These are phyloP conservation scores for Mallotus japonicus DNA, from an alignment of 441 rosid genomes.

Conservation along the genomic window DNA sequence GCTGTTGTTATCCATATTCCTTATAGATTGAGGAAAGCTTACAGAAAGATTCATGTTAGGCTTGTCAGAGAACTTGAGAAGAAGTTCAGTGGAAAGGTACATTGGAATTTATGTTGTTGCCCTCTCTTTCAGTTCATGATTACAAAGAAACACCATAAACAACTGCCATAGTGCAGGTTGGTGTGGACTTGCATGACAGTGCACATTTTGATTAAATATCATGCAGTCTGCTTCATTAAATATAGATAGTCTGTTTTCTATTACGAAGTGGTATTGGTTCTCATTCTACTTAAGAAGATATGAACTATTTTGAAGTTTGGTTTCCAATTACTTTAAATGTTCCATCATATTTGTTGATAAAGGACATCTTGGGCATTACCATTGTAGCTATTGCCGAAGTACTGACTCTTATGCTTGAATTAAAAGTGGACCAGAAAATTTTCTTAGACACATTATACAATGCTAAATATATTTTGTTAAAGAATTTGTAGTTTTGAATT, in stretches of 20 bases:
- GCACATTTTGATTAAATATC: too few relatives aligned
- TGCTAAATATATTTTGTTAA: too few relatives aligned
- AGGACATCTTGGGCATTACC: too few relatives aligned
- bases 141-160: too few relatives aligned
- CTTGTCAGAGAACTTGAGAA: conserved; percentile 86
- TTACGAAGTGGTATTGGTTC: too few relatives aligned
- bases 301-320: neutral
- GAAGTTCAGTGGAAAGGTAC: conserved; percentile 84
- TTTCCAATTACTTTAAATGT: neutral
- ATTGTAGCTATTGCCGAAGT: too few relatives aligned
- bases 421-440: too few relatives aligned
- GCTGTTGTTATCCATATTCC: conserved; percentile 71
- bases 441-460: too few relatives aligned
- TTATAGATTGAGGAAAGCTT: conserved; percentile 70
- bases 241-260: too few relatives aligned
- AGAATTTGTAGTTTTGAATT: too few relatives aligned
- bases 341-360: neutral
- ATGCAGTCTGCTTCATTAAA: too few relatives aligned
- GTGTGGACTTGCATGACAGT: neutral
- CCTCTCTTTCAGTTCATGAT: neutral
- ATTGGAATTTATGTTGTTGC: neutral
- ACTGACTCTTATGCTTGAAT: too few relatives aligned
- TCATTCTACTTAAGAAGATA: neutral
- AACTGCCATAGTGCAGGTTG: neutral
- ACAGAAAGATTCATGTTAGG: conserved; percentile 62